Conservation (phyloP, 495 filamentous ascomycete species). For the Lasiosphaeris hirsuta region DNA sequence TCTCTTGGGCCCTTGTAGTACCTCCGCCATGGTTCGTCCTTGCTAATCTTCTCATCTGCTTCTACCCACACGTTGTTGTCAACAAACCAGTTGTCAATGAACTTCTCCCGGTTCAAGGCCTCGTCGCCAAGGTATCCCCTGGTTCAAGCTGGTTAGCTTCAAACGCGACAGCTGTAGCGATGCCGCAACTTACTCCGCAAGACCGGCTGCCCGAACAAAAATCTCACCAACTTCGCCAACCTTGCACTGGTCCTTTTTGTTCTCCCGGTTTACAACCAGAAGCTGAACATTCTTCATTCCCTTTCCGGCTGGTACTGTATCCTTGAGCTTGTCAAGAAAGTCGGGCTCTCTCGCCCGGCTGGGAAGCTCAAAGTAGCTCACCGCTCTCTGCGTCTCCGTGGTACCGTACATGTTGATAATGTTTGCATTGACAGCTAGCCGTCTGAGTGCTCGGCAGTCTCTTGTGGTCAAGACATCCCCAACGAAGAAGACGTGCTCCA, state of each 20-base stretch:
- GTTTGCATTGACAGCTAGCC: conserved; percentile 71
- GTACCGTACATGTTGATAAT: conserved; percentile 94
- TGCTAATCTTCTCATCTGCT: conserved; percentile 52
- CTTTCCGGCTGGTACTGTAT: conserved; percentile 80
- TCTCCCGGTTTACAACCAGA: conserved; percentile 79
- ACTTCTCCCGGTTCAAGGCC: conserved; percentile 72
- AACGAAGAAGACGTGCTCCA: conserved; percentile 88
- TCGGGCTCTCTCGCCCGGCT: conserved; percentile 62
- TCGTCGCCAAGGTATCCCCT: conserved; percentile 70
- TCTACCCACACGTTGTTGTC: conserved; percentile 69
- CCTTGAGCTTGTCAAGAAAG: conserved; percentile 66
- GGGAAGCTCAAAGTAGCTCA: conserved; percentile 83
- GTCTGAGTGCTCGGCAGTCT: conserved; percentile 76
- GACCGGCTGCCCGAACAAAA: conserved; percentile 80
- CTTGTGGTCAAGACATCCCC: conserved; percentile 86
- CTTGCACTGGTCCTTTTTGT: conserved; percentile 67
- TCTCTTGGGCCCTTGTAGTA: conserved; percentile 83
- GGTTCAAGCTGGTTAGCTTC: background rate
- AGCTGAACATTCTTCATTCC: conserved; percentile 95
- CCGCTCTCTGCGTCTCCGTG: conserved; percentile 83
- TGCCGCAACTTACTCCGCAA: conserved; percentile 59
- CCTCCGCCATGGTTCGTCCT: conserved; percentile 67
- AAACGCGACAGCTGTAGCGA: background rate
- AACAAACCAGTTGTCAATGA: conserved; percentile 87
- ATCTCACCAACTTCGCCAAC: conserved; percentile 86